These are phyloP conservation scores for Perkinsus marinus DNA, from an alignment of 169 alveolate species.

Conservation along the genomic window DNA sequence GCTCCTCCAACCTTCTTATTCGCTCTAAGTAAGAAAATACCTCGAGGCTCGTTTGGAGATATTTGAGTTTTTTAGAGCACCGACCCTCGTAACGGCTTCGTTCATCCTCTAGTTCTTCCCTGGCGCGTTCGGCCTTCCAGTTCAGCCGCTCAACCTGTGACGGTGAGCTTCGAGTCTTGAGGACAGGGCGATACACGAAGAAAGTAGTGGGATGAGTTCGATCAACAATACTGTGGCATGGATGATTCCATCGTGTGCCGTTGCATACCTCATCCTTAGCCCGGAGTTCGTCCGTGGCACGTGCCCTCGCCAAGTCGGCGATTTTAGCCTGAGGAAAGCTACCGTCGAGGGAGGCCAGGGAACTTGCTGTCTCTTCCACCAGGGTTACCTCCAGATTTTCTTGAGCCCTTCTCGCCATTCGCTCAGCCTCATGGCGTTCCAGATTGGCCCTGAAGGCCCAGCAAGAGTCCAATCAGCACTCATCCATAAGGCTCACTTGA, in stretches of 20 bases:
- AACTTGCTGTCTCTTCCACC: background rate
- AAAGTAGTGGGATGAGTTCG: too few relatives aligned
- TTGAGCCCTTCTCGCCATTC: background rate
- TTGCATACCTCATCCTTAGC: background rate
- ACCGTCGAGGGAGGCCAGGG: background rate
- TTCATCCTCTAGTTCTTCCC: background rate
- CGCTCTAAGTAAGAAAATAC: background rate
- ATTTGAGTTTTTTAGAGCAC: background rate
- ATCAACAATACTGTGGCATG: too few relatives aligned
- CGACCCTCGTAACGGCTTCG: background rate
- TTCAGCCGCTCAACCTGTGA: background rate
- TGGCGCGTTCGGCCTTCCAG: background rate
- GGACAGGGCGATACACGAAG: too few relatives aligned
- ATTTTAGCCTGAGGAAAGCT: background rate
- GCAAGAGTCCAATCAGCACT: background rate
- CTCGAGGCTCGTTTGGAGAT: background rate
- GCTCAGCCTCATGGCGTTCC: background rate
- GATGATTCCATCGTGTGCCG: background rate
- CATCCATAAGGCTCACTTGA: too few relatives aligned
- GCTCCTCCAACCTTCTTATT: background rate
- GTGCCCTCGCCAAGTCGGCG: background rate
- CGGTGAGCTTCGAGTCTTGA: background rate
- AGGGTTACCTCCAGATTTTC: background rate
- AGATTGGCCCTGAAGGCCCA: background rate
- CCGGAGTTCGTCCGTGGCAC: background rate